phyloP scores from a whole-genome alignment of 176 grass and related monocot genomes.

The Triticum turgidum region DNA sequence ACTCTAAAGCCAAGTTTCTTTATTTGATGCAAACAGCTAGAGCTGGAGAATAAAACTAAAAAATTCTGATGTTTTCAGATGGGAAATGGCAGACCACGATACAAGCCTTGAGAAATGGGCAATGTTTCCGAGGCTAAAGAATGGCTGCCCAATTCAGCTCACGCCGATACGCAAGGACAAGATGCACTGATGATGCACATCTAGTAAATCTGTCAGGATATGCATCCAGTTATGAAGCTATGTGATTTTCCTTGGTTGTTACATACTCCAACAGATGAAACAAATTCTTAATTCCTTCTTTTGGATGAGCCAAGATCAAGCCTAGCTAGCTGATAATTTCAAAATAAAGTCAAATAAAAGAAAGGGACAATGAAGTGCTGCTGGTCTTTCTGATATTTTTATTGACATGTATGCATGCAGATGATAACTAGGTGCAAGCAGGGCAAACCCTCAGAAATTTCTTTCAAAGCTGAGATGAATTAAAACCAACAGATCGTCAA shows the following conservation, averaged over 20 bases:
- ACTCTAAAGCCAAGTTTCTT: not conserved
- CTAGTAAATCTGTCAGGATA: not conserved
- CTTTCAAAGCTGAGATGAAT: not conserved
- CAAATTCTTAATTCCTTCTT: not conserved
- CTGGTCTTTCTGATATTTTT: not conserved
- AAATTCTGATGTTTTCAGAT: conserved; percentile 33
- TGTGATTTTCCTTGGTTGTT: not conserved
- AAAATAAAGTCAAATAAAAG: conserved; percentile 6
- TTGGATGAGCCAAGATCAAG: not conserved
- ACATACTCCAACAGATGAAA: not conserved
- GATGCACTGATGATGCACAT: not conserved
- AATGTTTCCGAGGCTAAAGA: conserved; percentile 86
- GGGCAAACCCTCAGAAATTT: not conserved
- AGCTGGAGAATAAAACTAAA: not conserved
- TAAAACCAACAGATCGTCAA: not conserved
- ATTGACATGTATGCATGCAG: not conserved
- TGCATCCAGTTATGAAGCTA: not conserved
- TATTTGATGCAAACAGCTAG: not conserved
- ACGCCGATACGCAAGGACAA: conserved; percentile 24
- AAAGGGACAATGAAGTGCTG: not conserved
- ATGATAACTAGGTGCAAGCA: not conserved
- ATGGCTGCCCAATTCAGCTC: conserved; percentile 68
- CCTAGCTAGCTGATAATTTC: not conserved
- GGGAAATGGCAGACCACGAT: conserved; percentile 69
- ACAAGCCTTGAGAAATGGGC: conserved; percentile 76